These are phyloP conservation scores for Albophoma yamanashiensis DNA, from an alignment of 2,329 filamentous ascomycete species.

Conservation along the genomic window DNA sequence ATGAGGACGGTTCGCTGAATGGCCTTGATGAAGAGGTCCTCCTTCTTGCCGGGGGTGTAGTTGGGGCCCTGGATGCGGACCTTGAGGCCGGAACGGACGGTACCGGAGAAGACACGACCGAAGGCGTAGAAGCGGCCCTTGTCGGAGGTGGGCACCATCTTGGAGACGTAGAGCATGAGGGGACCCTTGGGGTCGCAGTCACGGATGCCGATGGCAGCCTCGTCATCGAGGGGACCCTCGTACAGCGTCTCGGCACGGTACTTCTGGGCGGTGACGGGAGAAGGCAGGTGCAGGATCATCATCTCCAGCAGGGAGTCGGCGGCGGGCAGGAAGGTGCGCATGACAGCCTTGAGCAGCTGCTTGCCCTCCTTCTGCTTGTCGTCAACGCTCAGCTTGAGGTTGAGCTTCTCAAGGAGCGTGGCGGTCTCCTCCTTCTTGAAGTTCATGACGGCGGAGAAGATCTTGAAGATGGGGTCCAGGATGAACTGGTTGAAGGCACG, in stretches of 20 bases:
- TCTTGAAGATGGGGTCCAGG: slow-evolving; percentile 98
- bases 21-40: slow-evolving; percentile 97
- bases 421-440: slow-evolving; percentile 91
- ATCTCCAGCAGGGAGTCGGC: slow-evolving; percentile 98
- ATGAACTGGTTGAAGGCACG: slow-evolving; percentile 99
- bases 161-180: slow-evolving; percentile 99
- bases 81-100: slow-evolving; percentile 94
- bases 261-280: slow-evolving; percentile 86
- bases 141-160: slow-evolving; percentile 99
- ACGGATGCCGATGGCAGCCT: slow-evolving; percentile 89
- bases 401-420: slow-evolving; percentile 81
- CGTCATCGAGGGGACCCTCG: slow-evolving; percentile 91
- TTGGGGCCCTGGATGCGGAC: slow-evolving; percentile 99
- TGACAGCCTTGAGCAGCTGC: slow-evolving; percentile 92
- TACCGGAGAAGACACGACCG: slow-evolving; percentile 99
- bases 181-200: slow-evolving; percentile 97
- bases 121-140: slow-evolving; percentile 99
- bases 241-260: slow-evolving; percentile 99
- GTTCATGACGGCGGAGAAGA: slow-evolving; percentile 95
- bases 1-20: slow-evolving; percentile 99
- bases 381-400: slow-evolving; percentile 78
- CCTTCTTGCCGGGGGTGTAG: slow-evolving; percentile 97
- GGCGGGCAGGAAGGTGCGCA: slow-evolving; percentile 97
- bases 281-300: slow-evolving; percentile 99
- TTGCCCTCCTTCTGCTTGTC: slow-evolving; percentile 96